These are phyloP conservation scores for Laetiporus sulphureus DNA, from an alignment of 1,284 basidiomycete genomes.

Conservation along the genomic window DNA sequence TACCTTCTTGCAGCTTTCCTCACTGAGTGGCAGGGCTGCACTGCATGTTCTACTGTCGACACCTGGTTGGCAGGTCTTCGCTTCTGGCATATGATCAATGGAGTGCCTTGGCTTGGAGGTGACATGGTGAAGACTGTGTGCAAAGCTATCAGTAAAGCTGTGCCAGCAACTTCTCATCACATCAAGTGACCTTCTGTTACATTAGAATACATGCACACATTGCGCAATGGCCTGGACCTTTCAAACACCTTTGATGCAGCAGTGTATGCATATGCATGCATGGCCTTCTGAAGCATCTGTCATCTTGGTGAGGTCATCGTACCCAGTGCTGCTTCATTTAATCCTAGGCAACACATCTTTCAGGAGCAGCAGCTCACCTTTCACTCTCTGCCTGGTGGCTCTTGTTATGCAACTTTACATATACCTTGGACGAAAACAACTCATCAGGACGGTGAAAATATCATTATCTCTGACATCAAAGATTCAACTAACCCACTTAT, in stretches of 20 bases:
- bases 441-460: constrained; percentile 5
- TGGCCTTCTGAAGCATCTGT: constrained; percentile 12
- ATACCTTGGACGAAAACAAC: constrained; percentile 13
- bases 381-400: background rate
- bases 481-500: constrained; percentile 4
- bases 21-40: constrained; percentile 1
- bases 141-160: constrained; percentile 19
- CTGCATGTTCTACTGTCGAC: constrained; percentile 3
- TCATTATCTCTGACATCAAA: constrained; percentile 3
- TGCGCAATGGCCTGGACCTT: constrained; percentile 20
- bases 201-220: constrained; percentile 23
- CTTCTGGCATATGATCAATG: constrained; percentile 25
- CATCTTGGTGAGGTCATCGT: constrained; percentile 10
- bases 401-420: constrained; percentile 4
- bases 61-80: constrained; percentile 25
- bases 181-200: constrained; percentile 25
- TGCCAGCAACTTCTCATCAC: constrained; percentile 10
- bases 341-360: constrained; percentile 3
- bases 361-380: background rate
- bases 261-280: constrained; percentile 17
- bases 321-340: constrained; percentile 2
- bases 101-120: constrained; percentile 7
- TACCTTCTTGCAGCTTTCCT: constrained; percentile 19
- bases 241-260: constrained; percentile 18
- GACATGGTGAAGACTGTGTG: constrained; percentile 14